phyloP scores from a whole-genome alignment of 192 early-diverging fungal genomes.

The Neocallimastix lanati region DNA sequence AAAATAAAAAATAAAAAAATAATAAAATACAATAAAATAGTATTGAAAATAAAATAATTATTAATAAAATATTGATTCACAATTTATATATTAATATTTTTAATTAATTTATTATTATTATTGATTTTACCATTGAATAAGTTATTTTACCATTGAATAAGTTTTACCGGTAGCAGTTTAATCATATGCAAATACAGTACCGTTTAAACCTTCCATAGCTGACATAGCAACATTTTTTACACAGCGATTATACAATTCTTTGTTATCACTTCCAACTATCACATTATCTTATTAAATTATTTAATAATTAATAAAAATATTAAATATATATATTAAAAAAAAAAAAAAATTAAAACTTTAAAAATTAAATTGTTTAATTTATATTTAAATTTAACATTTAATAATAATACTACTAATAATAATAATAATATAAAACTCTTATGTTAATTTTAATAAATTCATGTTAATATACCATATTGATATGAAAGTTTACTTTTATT shows the following conservation, averaged over 20 bases:
- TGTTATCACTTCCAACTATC: not conserved
- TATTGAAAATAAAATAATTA: too few species aligned
- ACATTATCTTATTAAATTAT: not conserved
- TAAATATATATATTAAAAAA: not conserved
- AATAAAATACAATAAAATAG: too few species aligned
- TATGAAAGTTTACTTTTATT: not conserved
- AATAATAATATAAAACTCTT: too few species aligned
- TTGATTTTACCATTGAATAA: conserved; percentile 31
- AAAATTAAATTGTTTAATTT: too few species aligned
- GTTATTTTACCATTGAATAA: conserved; percentile 42
- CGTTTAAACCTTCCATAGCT: conserved; percentile 15
- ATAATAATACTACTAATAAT: too few species aligned
- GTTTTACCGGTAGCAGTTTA: conserved; percentile 35
- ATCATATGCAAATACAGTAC: conserved; percentile 38
- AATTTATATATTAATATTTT: too few species aligned
- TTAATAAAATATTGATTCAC: too few species aligned
- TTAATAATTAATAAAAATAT: too few species aligned
- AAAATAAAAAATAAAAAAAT: too few species aligned
- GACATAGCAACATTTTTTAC: not conserved
- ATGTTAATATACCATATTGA: not conserved
- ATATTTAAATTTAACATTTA: too few species aligned
- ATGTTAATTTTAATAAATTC: too few species aligned
- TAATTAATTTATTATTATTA: too few species aligned
- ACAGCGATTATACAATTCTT: not conserved
- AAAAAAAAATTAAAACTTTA: not conserved